Evolutionary conservation across 73 alveolate species (phyloP).

Genomic region (Blepharisma japonicum): DNA sequence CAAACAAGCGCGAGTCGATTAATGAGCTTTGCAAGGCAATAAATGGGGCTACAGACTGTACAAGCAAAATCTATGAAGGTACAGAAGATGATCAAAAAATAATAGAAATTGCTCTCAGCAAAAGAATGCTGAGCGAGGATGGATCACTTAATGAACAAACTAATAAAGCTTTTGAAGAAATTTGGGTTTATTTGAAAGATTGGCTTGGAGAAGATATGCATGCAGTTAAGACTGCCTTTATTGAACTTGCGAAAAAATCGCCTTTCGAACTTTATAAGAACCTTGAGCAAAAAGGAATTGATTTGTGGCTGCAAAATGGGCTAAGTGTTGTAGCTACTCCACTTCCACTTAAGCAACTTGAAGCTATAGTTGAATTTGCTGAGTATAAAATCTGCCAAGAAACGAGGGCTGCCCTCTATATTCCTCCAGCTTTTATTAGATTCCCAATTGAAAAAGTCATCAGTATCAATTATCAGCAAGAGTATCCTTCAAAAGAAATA

Average conservation of each 20-base stretch:
- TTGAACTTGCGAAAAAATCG: background rate
- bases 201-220: slow-evolving; percentile 37
- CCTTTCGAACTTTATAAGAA: slow-evolving; percentile 41
- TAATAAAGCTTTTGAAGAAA: slow-evolving; percentile 29
- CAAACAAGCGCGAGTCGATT: slow-evolving; percentile 32
- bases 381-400: slow-evolving; percentile 71
- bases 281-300: slow-evolving; percentile 65
- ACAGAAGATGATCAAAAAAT: slow-evolving; percentile 37
- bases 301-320: slow-evolving; percentile 48
- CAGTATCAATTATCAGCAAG: background rate
- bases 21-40: slow-evolving; percentile 13
- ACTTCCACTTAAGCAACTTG: background rate
- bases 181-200: slow-evolving; percentile 26
- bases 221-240: background rate
- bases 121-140: slow-evolving; percentile 31
- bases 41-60: slow-evolving; percentile 28
- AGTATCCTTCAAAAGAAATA: background rate
- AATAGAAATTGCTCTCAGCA: slow-evolving; percentile 26
- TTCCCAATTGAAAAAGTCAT: slow-evolving; percentile 30
- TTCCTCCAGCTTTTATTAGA: slow-evolving; percentile 56
- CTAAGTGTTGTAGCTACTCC: background rate
- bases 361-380: slow-evolving; percentile 45
- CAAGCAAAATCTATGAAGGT: slow-evolving; percentile 35
- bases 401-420: slow-evolving; percentile 52
- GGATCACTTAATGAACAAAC: slow-evolving; percentile 34